Evolutionary conservation across 2,329 filamentous ascomycete species (phyloP), one percentile per base, ranked within the genome.

Genomic region (Aspergillus puulaauensis): DNA sequence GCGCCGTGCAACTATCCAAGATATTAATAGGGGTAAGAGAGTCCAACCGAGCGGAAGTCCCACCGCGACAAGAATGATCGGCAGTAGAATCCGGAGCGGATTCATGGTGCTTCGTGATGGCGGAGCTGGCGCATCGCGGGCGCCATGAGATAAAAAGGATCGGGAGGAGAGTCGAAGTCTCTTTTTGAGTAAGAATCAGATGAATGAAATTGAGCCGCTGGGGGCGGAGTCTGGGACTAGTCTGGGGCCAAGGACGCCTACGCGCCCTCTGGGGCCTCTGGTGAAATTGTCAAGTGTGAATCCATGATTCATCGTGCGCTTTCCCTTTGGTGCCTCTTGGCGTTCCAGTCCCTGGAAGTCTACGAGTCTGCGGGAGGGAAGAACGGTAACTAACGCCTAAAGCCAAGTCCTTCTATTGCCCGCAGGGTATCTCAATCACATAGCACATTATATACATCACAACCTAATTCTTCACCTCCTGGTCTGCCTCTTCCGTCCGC

Each of bases 401-500:
- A 37, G 5, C 21, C 27, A 21, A 35, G 17, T 33, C 24, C 15
- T 12, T 48, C 46, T 48, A 48, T 46, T 46, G 43, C n/a, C 23
- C 44, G n/a, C 17, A 35, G 46, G 46, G 46, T 48, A 49, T 49
- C 46, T 49, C 33, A 37, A 39, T 39, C 17, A 23, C 33, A 49
- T 39, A 49, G 33, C 31, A 39, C 46, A 35, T 48, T 11, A 48
- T 21, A 35, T 49, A 33, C 3, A 35, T 19, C 17, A 33, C 6
- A 15, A 39, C 33, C 47, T 39, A 51, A 5, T 41, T 51, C 37
- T 17, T 40, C 1, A 8, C 59, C 33, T 58, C 59, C 58, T 2
- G 58, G 37, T 58, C 59, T 33, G 59, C 65, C 19, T n/a, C 59
- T 21, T 31, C 51, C 49, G 53, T 7, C 40, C 52, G 52, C 56